Evolutionary conservation across 176 grass and related monocot species (phyloP).

Genomic region (Typha latifolia): DNA sequence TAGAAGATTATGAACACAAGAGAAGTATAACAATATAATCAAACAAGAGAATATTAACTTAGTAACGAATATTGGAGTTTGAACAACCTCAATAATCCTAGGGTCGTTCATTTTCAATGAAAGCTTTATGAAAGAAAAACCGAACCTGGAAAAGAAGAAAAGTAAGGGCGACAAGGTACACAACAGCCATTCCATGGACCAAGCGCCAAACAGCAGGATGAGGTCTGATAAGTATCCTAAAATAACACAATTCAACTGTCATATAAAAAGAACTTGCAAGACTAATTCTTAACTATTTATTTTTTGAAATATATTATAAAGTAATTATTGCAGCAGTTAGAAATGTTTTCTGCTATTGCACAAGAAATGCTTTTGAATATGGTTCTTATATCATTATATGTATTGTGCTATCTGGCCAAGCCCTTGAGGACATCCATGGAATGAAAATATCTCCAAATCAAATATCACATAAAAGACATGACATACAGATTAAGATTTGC

Average conservation of each 20-base stretch:
- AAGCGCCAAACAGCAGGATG: slow-evolving; percentile 97
- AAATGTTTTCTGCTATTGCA: not conserved
- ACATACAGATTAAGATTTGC: not conserved
- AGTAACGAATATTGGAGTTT: too few species aligned
- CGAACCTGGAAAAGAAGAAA: slow-evolving; percentile 97
- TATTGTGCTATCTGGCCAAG: too few species aligned
- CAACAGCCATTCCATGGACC: slow-evolving; percentile 92
- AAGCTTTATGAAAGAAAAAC: not conserved
- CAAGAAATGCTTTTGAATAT: too few species aligned
- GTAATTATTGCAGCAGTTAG: not conserved
- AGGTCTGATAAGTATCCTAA: slow-evolving; percentile 89
- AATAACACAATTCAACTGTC: not conserved
- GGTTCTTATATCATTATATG: too few species aligned
- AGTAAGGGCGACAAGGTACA: slow-evolving; percentile 89
- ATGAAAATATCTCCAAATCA: not conserved
- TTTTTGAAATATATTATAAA: not conserved
- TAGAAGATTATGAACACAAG: too few species aligned
- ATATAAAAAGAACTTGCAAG: not conserved
- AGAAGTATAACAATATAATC: too few species aligned
- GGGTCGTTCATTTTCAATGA: not conserved
- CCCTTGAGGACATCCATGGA: not conserved
- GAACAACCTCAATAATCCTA: too few species aligned
- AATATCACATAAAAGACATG: not conserved
- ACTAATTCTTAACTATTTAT: not conserved
- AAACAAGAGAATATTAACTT: too few species aligned